A percentile compares a stretch with the other conserved stretches of the same genome.
These are phyloP conservation scores for Penstemon davidsonii DNA, from an alignment of 257 asterid species.

Conservation along the genomic window DNA sequence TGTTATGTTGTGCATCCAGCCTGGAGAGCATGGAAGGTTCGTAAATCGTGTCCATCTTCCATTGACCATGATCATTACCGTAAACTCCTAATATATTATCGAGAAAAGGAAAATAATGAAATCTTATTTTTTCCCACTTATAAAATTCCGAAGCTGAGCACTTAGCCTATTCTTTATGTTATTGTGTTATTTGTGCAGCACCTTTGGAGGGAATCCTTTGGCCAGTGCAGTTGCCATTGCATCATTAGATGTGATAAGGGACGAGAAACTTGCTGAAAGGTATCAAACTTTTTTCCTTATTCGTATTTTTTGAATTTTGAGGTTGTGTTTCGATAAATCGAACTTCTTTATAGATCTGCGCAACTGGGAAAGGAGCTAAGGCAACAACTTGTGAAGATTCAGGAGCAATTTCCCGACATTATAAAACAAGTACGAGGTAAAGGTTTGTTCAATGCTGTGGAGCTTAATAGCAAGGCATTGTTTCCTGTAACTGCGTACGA, in stretches of 20 bases:
- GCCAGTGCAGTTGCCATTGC: conserved; percentile 96
- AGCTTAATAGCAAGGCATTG: conserved; percentile 67
- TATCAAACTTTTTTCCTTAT: conserved; percentile 25
- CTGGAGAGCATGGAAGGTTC: conserved; percentile 99
- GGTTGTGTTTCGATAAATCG: background rate
- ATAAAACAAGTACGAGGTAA: conserved; percentile 86
- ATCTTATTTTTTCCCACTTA: background rate
- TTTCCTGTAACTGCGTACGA: conserved; percentile 79
- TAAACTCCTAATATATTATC: background rate
- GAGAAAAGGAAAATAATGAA: background rate
- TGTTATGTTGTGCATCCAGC: conserved; percentile 94
- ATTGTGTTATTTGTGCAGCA: conserved; percentile 47
- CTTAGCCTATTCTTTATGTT: background rate
- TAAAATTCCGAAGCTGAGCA: too few relatives aligned
- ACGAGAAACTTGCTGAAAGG: conserved; percentile 89
- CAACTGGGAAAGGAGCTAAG: conserved; percentile 71
- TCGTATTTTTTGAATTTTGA: background rate
- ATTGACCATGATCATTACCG: background rate
- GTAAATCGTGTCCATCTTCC: conserved; percentile 19
- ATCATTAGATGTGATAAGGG: conserved; percentile 72
- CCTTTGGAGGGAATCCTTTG: conserved; percentile 95
- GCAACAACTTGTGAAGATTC: conserved; percentile 57
- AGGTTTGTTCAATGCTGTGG: conserved; percentile 92
- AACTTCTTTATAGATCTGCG: conserved; percentile 53
- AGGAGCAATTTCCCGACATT: conserved; percentile 59